These are phyloP conservation scores for Thelonectria blattea DNA, from an alignment of 2,329 filamentous ascomycete genomes.

Conservation along the genomic window DNA sequence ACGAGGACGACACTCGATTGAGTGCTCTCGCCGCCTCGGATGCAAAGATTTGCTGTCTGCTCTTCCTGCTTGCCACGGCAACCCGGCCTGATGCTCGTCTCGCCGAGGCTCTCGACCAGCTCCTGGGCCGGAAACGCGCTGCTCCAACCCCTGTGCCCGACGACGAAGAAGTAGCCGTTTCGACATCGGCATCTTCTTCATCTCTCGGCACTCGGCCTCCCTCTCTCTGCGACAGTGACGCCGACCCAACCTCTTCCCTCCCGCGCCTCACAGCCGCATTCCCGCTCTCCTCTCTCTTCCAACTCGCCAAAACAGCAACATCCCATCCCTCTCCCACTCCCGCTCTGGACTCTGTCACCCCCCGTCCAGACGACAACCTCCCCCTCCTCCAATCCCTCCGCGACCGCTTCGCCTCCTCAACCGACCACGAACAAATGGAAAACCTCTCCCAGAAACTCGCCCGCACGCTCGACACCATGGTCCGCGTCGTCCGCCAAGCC, in stretches of 20 bases:
- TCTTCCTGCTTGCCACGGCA: conserved; percentile 32
- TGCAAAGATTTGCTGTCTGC: conserved; percentile 34
- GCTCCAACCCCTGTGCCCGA: background rate
- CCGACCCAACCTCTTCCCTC: conserved; percentile 15
- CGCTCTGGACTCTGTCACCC: background rate
- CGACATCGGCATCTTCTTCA: too few species aligned
- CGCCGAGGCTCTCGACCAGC: conserved; percentile 23
- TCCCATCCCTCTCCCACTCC: conserved; percentile 25
- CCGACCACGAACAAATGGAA: conserved; percentile 27
- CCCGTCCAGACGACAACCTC: conserved; percentile 35
- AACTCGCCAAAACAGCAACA: conserved; percentile 25
- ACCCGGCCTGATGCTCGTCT: conserved; percentile 23
- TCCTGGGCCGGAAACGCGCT: conserved; percentile 15
- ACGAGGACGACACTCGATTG: conserved; percentile 6
- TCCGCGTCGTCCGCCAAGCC: background rate
- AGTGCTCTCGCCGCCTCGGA: conserved; percentile 19
- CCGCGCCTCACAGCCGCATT: conserved; percentile 31
- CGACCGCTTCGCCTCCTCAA: conserved; percentile 26
- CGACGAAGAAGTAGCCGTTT: background rate
- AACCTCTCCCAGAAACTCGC: conserved; percentile 32
- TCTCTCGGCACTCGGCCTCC: background rate
- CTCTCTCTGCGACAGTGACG: conserved; percentile 7
- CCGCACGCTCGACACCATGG: conserved; percentile 24
- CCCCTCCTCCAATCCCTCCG: conserved; percentile 33
- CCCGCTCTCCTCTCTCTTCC: conserved; percentile 33